A percentile compares a stretch with the other conserved stretches of the same genome.
These are phyloP conservation scores for Entomophthora muscae DNA, from an alignment of 371 early-diverging fungal species.

Conservation along the genomic window DNA sequence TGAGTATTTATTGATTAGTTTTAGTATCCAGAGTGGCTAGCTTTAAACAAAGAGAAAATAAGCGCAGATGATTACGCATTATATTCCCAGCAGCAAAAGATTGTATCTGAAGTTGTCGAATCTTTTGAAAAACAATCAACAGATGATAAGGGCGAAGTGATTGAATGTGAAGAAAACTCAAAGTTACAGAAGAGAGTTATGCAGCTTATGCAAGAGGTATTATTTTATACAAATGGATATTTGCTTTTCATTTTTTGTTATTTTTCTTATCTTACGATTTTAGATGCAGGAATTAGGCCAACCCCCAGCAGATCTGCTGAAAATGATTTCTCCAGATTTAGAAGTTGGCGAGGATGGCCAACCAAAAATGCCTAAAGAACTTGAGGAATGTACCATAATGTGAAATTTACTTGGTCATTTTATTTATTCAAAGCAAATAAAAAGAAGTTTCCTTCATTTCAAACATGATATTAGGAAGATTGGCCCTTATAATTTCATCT, in stretches of 20 bases:
- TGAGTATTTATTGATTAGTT: conserved; percentile 2
- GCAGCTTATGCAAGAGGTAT: conserved; percentile 75
- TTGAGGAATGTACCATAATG: conserved; percentile 10
- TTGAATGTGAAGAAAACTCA: too few species aligned
- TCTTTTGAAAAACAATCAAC: conserved; percentile 39
- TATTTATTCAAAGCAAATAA: too few species aligned
- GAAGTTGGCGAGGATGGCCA: conserved; percentile 54
- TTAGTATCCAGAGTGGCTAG: conserved; percentile 78
- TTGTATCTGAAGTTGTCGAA: conserved; percentile 53
- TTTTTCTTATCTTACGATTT: not conserved
- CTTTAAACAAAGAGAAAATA: conserved; percentile 43
- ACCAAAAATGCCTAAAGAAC: conserved; percentile 34
- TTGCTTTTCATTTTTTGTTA: too few species aligned
- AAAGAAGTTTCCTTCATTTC: too few species aligned
- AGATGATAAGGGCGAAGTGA: conserved; percentile 21
- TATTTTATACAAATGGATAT: not conserved
- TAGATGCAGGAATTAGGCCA: conserved; percentile 90
- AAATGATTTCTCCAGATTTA: conserved; percentile 76
- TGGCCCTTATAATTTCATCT: too few species aligned
- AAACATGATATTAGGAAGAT: too few species aligned
- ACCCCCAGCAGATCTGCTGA: conserved; percentile 75
- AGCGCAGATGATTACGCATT: conserved; percentile 42
- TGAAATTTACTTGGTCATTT: too few species aligned
- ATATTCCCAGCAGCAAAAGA: conserved; percentile 51
- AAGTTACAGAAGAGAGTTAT: conserved; percentile 48